Evolutionary conservation across 2,329 filamentous ascomycete genomes (phyloP), one percentile per base, ranked within the genome.

Genomic region (Pezicula rhizophila): DNA sequence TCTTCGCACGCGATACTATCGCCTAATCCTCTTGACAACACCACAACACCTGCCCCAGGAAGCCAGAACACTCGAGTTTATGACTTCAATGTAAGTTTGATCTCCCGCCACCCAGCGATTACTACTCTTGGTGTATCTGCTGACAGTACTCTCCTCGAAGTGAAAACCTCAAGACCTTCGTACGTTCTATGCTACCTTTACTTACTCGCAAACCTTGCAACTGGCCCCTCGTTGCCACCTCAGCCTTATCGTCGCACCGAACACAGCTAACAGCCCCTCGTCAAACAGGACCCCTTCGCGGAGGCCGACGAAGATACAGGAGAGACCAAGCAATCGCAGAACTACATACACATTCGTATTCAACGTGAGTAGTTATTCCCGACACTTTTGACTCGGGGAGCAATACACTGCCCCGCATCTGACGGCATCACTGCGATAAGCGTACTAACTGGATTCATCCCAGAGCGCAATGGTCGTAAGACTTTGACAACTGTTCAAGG

Each of bases 401-500:
- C 46, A 31, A 47, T 47, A 45, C 42, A 45, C 47, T 45, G 26
- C 43, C 45, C 47, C 47, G 41, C 43, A 44, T 42, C 23, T 45
- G 39, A 55, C 50, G 49, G 51, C 52, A 37, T 40, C 39, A 18
- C 35, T 23, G 43, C 50, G 53, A 63, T 52, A 57, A 58, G 52
- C 52, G 25, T 52, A 52, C 76, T 79, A 62, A 81, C 69, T 51
- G 56, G 45, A 33, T 49, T 53, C 37, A 50, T 41, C 31, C 53
- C 71, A 97, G 92, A 99, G 79, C 93, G 93, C 78, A 99, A 99
- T 97, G 93, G 93, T 84, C 93, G 93, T 75, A 99, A 99, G 84
- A 97, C 93, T 79, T 82, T 99, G 87, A 99, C 93, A 66, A 99
- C 93, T 66, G 91, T 99, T 67, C 92, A 97, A 82, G 93, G 93